A percentile compares a stretch with the other conserved stretches of the same genome.
Evolutionary conservation across 2,329 filamentous ascomycete genomes (phyloP).

Genomic region (Ceratocystis albifundus): DNA sequence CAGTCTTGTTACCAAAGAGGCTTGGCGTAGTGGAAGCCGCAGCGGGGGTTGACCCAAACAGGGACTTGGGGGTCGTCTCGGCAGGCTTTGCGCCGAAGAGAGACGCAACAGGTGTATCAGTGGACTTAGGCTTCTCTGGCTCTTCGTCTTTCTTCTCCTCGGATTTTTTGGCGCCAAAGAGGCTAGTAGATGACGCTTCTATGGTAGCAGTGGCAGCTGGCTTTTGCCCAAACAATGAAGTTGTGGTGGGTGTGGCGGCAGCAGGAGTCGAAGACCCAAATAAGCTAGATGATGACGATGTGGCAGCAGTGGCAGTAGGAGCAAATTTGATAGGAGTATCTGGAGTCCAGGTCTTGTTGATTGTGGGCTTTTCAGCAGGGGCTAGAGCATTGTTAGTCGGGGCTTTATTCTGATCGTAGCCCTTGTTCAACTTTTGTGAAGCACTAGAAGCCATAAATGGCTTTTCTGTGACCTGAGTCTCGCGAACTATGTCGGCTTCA

Average conservation of each 20-base stretch:
- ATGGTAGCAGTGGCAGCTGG: constrained; percentile 31
- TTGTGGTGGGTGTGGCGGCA: constrained; percentile 27
- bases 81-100: constrained; percentile 24
- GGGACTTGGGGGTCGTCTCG: constrained; percentile 21
- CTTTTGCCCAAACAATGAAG: constrained; percentile 26
- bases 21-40: constrained; percentile 15
- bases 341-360: constrained; percentile 40
- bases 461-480: constrained; percentile 30
- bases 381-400: constrained; percentile 27
- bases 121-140: constrained; percentile 24
- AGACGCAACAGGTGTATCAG: constrained; percentile 24
- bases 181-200: constrained; percentile 28
- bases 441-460: constrained; percentile 31
- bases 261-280: constrained; percentile 25
- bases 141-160: constrained; percentile 12
- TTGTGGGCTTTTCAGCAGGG: constrained; percentile 30
- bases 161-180: constrained; percentile 32
- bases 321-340: constrained; percentile 46
- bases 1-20: constrained; percentile 22
- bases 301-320: constrained; percentile 27
- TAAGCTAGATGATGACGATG: background rate
- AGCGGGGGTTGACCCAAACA: constrained; percentile 15
- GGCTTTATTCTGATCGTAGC: constrained; percentile 39
- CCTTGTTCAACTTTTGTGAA: constrained; percentile 45
- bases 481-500: constrained; percentile 27